Percentiles rank a stretch among this genome's conserved stretches.
These are phyloP conservation scores for Coemansia sp. DNA, from an alignment of 192 early-diverging fungal genomes.

Conservation along the genomic window DNA sequence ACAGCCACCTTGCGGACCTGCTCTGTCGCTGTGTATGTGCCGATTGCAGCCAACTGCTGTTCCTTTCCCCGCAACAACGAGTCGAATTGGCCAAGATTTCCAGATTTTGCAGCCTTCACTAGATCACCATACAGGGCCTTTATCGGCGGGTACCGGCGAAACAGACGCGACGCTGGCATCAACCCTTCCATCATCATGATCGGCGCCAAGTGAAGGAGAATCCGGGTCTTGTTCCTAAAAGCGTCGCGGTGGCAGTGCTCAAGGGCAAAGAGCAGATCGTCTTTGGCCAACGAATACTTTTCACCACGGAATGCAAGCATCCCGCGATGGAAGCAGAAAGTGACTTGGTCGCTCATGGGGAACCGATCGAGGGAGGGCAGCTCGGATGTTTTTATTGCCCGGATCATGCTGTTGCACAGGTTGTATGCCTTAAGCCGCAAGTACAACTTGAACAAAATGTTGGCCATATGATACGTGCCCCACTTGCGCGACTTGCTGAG, in stretches of 20 bases:
- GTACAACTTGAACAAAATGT: conserved; percentile 85
- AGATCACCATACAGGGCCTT: conserved; percentile 66
- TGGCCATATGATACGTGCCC: conserved; percentile 90
- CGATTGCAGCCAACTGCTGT: conserved; percentile 62
- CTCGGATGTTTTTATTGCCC: conserved; percentile 72
- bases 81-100: conserved; percentile 80
- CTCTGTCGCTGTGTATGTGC: conserved; percentile 85
- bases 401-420: conserved; percentile 80
- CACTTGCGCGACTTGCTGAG: conserved; percentile 74
- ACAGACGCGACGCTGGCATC: conserved; percentile 64
- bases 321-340: conserved; percentile 86
- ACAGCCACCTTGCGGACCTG: conserved; percentile 70
- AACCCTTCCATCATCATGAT: conserved; percentile 71
- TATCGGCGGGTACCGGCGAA: conserved; percentile 66
- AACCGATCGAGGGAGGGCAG: conserved; percentile 74
- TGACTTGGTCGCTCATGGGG: conserved; percentile 84
- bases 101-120: conserved; percentile 65
- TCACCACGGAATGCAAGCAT: conserved; percentile 85
- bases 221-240: conserved; percentile 61
- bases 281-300: conserved; percentile 65
- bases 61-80: conserved; percentile 60
- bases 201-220: conserved; percentile 83
- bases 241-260: conserved; percentile 50
- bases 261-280: conserved; percentile 53
- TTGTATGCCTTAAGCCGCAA: conserved; percentile 76